Evolutionary conservation across 1,284 basidiomycete genomes (phyloP).

Genomic region (Tausonia pullulans): DNA sequence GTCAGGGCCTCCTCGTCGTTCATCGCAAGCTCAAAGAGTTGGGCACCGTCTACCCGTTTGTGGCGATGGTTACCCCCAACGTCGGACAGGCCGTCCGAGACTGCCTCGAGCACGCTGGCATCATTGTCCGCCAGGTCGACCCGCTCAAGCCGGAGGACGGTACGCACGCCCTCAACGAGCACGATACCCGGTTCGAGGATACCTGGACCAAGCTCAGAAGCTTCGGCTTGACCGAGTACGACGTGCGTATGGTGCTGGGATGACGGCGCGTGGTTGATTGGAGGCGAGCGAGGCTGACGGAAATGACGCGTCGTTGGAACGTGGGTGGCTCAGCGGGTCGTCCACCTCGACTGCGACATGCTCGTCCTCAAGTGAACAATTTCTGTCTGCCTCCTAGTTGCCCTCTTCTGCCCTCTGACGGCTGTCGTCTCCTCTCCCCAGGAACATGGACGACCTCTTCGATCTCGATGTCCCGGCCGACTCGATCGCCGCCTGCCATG

Average conservation of each 20-base stretch:
- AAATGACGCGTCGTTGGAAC: too few species aligned
- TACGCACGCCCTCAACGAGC: slow-evolving; percentile 18
- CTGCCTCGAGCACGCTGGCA: slow-evolving; percentile 20
- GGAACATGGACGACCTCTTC: slow-evolving; percentile 38
- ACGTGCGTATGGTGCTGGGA: slow-evolving; percentile 24
- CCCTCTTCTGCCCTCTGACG: too few species aligned
- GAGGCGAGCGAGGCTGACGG: too few species aligned
- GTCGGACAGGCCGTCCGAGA: slow-evolving; percentile 20
- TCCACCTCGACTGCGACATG: slow-evolving; percentile 38
- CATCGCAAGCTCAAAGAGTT: slow-evolving; percentile 21
- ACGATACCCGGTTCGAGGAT: slow-evolving; percentile 24
- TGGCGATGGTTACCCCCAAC: slow-evolving; percentile 24
- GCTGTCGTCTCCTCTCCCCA: neutral
- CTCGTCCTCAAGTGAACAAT: slow-evolving; percentile 9
- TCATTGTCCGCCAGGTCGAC: slow-evolving; percentile 23
- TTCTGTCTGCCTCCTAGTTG: neutral
- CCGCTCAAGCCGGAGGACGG: slow-evolving; percentile 22
- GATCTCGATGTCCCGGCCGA: slow-evolving; percentile 19
- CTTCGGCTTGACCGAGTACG: neutral
- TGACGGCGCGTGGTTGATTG: too few species aligned
- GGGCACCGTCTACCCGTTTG: slow-evolving; percentile 24
- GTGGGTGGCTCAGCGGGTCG: slow-evolving; percentile 24
- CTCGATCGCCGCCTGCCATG: slow-evolving; percentile 31
- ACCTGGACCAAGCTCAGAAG: slow-evolving; percentile 28
- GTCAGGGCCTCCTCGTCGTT: slow-evolving; percentile 25